Conservation (phyloP, 2,329 filamentous ascomycete species). For the Aspergillus awamori region DNA sequence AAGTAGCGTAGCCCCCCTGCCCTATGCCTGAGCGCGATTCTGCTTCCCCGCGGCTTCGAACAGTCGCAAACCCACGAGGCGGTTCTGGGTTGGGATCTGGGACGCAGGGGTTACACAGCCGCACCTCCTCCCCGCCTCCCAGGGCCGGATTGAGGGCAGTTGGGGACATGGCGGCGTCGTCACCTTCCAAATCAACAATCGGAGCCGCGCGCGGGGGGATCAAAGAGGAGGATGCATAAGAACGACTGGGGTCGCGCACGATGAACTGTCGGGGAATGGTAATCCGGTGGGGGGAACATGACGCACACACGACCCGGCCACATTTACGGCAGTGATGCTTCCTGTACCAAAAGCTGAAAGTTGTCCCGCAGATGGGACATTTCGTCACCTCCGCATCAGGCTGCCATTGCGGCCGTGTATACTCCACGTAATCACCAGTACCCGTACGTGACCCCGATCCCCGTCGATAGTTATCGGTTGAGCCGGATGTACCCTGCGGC, state of each 20-base stretch:
- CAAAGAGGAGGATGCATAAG: constrained; percentile 45
- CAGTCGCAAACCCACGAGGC: constrained; percentile 42
- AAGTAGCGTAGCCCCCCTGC: constrained; percentile 14
- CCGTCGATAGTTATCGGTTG: constrained; percentile 13
- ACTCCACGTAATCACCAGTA: constrained; percentile 34
- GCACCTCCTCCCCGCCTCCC: constrained; percentile 68
- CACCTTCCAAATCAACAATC: constrained; percentile 52
- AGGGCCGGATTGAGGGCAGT: constrained; percentile 52
- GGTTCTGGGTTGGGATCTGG: constrained; percentile 68
- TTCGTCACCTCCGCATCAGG: constrained; percentile 78
- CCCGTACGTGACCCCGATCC: constrained; percentile 22
- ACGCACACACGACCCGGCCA: constrained; percentile 84
- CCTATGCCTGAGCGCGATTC: constrained; percentile 17
- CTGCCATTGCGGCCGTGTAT: constrained; percentile 79
- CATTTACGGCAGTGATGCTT: constrained; percentile 98
- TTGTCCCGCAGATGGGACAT: constrained; percentile 76
- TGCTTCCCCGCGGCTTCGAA: constrained; percentile 25
- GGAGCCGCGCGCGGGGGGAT: constrained; percentile 47
- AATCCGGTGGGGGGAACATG: constrained; percentile 91
- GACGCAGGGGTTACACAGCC: constrained; percentile 73
- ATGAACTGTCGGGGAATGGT: constrained; percentile 94
- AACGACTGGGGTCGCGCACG: constrained; percentile 61
- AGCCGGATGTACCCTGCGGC: constrained; percentile 2
- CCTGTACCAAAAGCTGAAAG: constrained; percentile 82
- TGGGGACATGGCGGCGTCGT: constrained; percentile 31